Evolutionary conservation across 768 basidiomycete genomes (phyloP).

Genomic region (Termitomyces heimii): DNA sequence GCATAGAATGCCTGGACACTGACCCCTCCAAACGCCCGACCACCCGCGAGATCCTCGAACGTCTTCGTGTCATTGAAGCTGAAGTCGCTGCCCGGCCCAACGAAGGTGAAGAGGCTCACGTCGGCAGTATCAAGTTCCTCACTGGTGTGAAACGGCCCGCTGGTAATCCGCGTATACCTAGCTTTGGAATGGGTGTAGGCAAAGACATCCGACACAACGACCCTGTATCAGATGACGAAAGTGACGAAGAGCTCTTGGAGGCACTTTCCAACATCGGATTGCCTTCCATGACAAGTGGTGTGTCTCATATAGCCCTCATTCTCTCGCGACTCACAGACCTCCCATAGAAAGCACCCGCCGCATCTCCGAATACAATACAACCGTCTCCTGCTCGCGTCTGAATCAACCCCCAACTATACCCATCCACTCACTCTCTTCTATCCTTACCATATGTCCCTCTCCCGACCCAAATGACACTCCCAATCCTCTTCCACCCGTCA

Average conservation of each 20-base stretch:
- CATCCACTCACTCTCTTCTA: conserved; percentile 59
- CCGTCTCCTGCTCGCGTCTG: conserved; percentile 52
- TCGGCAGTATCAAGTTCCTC: conserved; percentile 85
- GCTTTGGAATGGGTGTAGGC: conserved; percentile 72
- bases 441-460: conserved; percentile 62
- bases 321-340: conserved; percentile 23
- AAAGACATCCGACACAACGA: conserved; percentile 45
- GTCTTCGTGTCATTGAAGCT: conserved; percentile 75
- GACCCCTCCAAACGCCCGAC: conserved; percentile 68
- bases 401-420: conserved; percentile 31
- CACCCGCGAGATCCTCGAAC: conserved; percentile 73
- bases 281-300: conserved; percentile 34
- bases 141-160: conserved; percentile 56
- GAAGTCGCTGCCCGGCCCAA: conserved; percentile 68
- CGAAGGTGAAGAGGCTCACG: conserved; percentile 65
- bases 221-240: conserved; percentile 48
- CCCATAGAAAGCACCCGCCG: conserved; percentile 35
- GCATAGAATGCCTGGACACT: conserved; percentile 67
- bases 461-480: conserved; percentile 43
- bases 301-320: neutral
- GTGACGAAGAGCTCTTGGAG: conserved; percentile 65
- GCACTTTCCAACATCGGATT: conserved; percentile 46
- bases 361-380: conserved; percentile 63
- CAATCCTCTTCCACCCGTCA: conserved; percentile 26
- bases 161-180: conserved; percentile 72